Evolutionary conservation across 257 asterid species (phyloP).

Genomic region (Nicotiana benthamiana): DNA sequence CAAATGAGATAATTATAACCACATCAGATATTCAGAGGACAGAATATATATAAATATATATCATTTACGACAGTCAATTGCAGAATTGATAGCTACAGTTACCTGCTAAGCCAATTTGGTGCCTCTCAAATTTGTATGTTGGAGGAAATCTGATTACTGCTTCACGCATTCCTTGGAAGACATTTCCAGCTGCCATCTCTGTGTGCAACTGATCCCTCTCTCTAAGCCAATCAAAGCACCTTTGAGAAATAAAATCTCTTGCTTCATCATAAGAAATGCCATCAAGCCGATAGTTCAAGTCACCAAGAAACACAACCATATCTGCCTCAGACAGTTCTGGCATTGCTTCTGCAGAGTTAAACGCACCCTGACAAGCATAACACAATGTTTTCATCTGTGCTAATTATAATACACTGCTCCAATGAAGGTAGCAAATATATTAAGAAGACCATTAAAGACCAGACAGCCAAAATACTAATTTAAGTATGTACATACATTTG

Average conservation of each 20-base stretch:
- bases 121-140: slow-evolving; percentile 86
- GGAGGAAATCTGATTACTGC: slow-evolving; percentile 90
- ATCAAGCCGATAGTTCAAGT: slow-evolving; percentile 88
- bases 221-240: slow-evolving; percentile 95
- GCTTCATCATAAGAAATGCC: slow-evolving; percentile 94
- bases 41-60: neutral
- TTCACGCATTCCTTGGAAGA: slow-evolving; percentile 98
- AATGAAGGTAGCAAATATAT: neutral
- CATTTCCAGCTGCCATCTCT: slow-evolving; percentile 92
- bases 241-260: slow-evolving; percentile 88
- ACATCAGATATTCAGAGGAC: slow-evolving; percentile 14
- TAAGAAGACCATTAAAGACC: slow-evolving; percentile 12
- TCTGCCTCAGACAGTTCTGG: slow-evolving; percentile 97
- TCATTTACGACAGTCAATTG: neutral
- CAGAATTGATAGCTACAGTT: slow-evolving; percentile 9
- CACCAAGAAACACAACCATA: slow-evolving; percentile 93
- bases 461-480: slow-evolving; percentile 16
- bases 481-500: slow-evolving; percentile 51
- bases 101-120: slow-evolving; percentile 97
- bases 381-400: neutral
- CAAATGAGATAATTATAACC: slow-evolving; percentile 14
- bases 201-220: slow-evolving; percentile 86
- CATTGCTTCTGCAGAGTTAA: slow-evolving; percentile 44
- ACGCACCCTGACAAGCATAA: slow-evolving; percentile 11
- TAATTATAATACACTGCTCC: neutral